A percentile compares a stretch with the other conserved stretches of the same genome.
phyloP scores from a whole-genome alignment of 805 yeast species.

The Yarrowia sp. region DNA sequence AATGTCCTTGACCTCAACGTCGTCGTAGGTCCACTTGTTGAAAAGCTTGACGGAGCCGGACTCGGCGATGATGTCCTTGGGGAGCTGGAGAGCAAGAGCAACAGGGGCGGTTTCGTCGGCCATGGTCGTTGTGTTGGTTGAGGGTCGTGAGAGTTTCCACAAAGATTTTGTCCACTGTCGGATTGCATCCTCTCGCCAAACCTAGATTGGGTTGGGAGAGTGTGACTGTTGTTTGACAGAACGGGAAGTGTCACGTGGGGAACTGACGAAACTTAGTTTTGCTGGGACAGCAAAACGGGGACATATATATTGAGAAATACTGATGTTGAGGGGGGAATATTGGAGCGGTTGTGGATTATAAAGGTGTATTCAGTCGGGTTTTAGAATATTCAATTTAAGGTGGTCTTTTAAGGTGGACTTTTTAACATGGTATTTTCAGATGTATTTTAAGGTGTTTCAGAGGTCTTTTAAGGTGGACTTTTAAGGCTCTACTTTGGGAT shows the following conservation, averaged over 20 bases:
- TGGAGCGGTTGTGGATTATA: no score
- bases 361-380: no score
- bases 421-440: no score
- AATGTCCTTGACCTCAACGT: slow-evolving; percentile 95
- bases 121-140: background rate
- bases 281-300: no score
- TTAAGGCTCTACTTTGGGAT: no score
- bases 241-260: background rate
- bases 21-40: slow-evolving; percentile 99
- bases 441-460: no score
- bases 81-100: slow-evolving; percentile 47
- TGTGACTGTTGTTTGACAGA: background rate
- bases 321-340: no score
- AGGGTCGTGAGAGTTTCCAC: slow-evolving; percentile 1
- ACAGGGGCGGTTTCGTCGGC: slow-evolving; percentile 26
- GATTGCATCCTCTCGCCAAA: background rate
- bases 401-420: no score
- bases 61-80: slow-evolving; percentile 94
- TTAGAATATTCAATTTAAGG: no score
- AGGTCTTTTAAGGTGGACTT: no score
- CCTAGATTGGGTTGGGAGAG: background rate
- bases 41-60: slow-evolving; percentile 94
- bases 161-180: slow-evolving; percentile 1
- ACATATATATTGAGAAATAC: no score
- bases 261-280: no score